phyloP scores from a whole-genome alignment of 352 stramenopile genomes.

The Stephanocyclus meneghinianus region DNA sequence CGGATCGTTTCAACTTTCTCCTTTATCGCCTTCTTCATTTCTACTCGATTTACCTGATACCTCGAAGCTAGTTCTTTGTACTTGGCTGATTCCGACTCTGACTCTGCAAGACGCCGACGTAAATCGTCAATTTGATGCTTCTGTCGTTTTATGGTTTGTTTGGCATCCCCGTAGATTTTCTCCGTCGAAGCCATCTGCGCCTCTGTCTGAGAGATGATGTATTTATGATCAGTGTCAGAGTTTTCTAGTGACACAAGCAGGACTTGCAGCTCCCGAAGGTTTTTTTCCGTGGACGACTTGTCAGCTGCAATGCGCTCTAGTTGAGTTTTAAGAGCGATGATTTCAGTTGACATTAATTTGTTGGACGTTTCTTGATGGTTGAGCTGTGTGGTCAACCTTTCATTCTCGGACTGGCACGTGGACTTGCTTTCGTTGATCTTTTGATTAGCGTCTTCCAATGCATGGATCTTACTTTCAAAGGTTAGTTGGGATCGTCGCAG shows the following conservation, averaged over 20 bases:
- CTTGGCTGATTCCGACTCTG: slow-evolving; percentile 38
- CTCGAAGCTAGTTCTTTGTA: slow-evolving; percentile 53
- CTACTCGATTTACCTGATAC: slow-evolving; percentile 49
- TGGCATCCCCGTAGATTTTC: slow-evolving; percentile 44
- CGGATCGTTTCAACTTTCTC: slow-evolving; percentile 50
- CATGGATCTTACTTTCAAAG: slow-evolving; percentile 44
- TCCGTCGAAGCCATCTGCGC: slow-evolving; percentile 41
- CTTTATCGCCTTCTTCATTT: slow-evolving; percentile 62
- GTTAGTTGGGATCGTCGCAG: slow-evolving; percentile 21
- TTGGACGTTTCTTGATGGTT: slow-evolving; percentile 48
- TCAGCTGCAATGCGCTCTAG: slow-evolving; percentile 38
- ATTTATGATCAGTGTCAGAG: slow-evolving; percentile 45
- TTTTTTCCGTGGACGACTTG: slow-evolving; percentile 51
- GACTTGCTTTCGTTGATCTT: slow-evolving; percentile 49
- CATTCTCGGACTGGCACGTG: slow-evolving; percentile 34
- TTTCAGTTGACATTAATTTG: slow-evolving; percentile 47
- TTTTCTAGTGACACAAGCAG: slow-evolving; percentile 46
- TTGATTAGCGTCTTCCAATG: slow-evolving; percentile 43
- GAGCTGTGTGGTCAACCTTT: slow-evolving; percentile 37
- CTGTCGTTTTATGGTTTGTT: slow-evolving; percentile 46
- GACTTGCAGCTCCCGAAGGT: slow-evolving; percentile 44
- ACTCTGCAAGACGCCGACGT: slow-evolving; percentile 26
- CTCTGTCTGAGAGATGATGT: slow-evolving; percentile 36
- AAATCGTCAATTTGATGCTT: slow-evolving; percentile 49
- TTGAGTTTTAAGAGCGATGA: slow-evolving; percentile 35